Evolutionary conservation across 148 eudicot species (phyloP), one percentile per base, ranked within the genome.

Genomic region (Tetragonia tetragonoides): DNA sequence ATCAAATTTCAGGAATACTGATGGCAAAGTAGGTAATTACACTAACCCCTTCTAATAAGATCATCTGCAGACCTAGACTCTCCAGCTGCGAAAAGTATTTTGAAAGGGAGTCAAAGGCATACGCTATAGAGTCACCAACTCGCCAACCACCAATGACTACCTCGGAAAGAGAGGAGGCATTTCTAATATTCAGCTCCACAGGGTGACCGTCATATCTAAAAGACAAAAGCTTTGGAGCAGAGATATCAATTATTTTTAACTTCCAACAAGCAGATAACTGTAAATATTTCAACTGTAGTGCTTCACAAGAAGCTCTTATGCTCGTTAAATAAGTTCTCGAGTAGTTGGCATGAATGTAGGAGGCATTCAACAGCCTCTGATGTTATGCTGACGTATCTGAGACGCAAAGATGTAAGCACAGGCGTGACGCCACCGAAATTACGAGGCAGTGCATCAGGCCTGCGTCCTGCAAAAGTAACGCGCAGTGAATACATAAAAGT

Each of bases 291-390:
- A 74, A 59, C 0, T 49, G 67, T 46, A 18, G 15, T n/a, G 54
- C 18, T 10, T 16, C 11, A 49, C 53, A 7, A n/a, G 54, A 44
- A 44, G 73, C 9, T 11, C 16, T 69, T 42, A 69, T 47, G 47
- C 73, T 69, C 10, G 73, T 69, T n/a, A 69, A 42, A 44, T 7
- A 69, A 46, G 3, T 42, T 69, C 73, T 69, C 73, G 42, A 69
- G 53, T 53, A 42, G 9, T 1, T 18, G 54, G 17, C 12, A 18
- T 7, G 12, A 7, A 46, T n/a, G 15, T 41, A 44, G 15, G 44
- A 69, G 37, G 47, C 5, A 34, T 3, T 10, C 24, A n/a, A 69
- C 15, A 17, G 5, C 54, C 6, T 42, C 37, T 20, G 28, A 28
- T 0, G 73, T 10, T 18, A 69, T 41, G 44, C 44, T 46, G 20